Evolutionary conservation across 139 green algal genomes (phyloP), one percentile per base, ranked within the genome.

Genomic region (Astrephomene gubernaculifera): DNA sequence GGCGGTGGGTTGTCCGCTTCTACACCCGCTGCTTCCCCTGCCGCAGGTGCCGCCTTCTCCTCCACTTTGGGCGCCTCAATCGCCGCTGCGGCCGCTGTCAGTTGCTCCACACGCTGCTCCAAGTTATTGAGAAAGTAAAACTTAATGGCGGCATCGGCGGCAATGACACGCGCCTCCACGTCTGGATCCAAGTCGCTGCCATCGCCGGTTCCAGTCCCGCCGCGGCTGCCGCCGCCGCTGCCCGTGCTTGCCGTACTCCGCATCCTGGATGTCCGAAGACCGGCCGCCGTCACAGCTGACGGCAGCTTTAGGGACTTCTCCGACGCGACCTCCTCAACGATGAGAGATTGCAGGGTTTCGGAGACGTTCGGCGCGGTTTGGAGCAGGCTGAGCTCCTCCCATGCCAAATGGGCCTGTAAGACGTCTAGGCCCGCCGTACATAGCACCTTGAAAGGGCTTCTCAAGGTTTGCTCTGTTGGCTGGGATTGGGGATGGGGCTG

Each of bases 361-460:
- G 3, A 3, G 9, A 43, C 65, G 41, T 74, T 41, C 21, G 31
- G 41, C 4, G 43, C 44, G 1, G 4, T 2, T 33, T n/a, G 19
- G 25, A 74, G 63, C 43, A 84, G 63, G 78, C 78, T 84, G 22
- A 84, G 61, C 9, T 84, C 31, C 78, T 84, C 78, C 78, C 78
- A 84, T 31, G 45, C 78, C 4, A 84, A 63, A 61, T 84, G 78
- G 6, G 54, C 29, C 38, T 52, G 63, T 22, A 84, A n/a, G 19
- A 70, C 78, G 63, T 84, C 78, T 6, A 74, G 9, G 8, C 64
- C 43, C 1, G 38, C 61, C 0, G 22, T 19, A 8, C 61, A 75
- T 4, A 84, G n/a, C 31, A 63, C 43, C 19, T 29, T 4, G 7
- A 76, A 1, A 7, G 35, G 12, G 10, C 35, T 36, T 22, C 35